Percentiles rank a stretch among this genome's conserved stretches.
phyloP scores from a whole-genome alignment of 768 basidiomycete species.

The Tubosaeta sp. region DNA sequence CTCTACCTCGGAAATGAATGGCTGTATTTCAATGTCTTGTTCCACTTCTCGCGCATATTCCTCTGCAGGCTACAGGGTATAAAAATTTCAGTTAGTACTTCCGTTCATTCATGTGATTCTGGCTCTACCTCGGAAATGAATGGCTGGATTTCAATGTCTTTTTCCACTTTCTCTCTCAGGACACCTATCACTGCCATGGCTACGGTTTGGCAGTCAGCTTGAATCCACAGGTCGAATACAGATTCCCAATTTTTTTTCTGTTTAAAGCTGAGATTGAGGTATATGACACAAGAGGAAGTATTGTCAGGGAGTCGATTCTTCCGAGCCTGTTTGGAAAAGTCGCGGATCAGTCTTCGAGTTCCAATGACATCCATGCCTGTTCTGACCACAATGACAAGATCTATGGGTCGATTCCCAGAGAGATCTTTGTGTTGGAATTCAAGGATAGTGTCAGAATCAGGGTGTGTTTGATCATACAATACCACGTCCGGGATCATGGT shows the following conservation, averaged over 20 bases:
- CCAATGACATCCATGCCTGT: slow-evolving; percentile 12
- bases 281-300: background rate
- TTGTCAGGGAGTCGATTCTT: background rate
- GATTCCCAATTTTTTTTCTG: slow-evolving; percentile 3
- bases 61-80: background rate
- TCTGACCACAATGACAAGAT: slow-evolving; percentile 9
- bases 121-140: background rate
- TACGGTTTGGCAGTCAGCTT: slow-evolving; percentile 9
- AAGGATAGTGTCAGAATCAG: background rate
- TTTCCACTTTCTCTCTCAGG: background rate
- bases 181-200: background rate
- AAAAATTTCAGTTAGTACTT: too few species aligned
- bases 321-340: background rate
- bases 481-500: slow-evolving; percentile 8
- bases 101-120: too few species aligned
- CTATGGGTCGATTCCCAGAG: background rate
- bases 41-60: too few species aligned
- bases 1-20: too few species aligned
- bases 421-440: slow-evolving; percentile 7
- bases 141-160: background rate
- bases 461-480: slow-evolving; percentile 9
- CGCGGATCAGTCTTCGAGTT: slow-evolving; percentile 8
- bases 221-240: slow-evolving; percentile 4
- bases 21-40: too few species aligned
- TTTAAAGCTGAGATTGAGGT: slow-evolving; percentile 7